Conservation (phyloP, 169 alveolate species). For the Neospora caninum region DNA sequence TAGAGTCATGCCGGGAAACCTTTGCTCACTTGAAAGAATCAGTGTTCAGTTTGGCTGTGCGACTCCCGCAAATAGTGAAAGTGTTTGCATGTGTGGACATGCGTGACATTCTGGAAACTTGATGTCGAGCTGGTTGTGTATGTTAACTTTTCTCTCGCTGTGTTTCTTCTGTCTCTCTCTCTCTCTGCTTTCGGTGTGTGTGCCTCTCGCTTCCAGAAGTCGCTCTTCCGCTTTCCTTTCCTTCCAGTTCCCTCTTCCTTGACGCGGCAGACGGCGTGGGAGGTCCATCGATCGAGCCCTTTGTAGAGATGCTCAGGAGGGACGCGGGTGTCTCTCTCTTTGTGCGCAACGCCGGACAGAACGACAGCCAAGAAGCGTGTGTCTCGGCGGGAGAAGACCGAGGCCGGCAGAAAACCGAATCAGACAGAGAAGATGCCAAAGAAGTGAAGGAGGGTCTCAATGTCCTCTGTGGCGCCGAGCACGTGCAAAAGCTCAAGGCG, state of each 20-base stretch:
- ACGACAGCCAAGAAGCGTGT: background rate
- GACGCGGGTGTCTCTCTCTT: background rate
- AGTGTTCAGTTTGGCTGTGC: no score
- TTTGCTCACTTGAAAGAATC: no score
- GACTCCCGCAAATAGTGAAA: no score
- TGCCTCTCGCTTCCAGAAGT: background rate
- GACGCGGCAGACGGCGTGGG: slow-evolving; percentile 68
- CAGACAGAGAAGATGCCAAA: background rate
- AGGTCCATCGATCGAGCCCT: background rate
- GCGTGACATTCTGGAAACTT: no score
- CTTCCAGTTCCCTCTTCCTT: slow-evolving; percentile 10
- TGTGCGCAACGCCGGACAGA: slow-evolving; percentile 7
- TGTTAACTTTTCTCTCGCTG: no score
- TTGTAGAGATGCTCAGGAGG: background rate
- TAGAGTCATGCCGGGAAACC: no score
- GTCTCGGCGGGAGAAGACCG: background rate
- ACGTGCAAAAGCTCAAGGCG: slow-evolving; percentile 80
- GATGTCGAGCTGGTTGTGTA: no score
- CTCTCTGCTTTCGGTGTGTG: background rate
- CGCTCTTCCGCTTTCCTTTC: background rate
- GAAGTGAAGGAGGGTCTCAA: slow-evolving; percentile 70
- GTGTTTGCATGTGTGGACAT: no score
- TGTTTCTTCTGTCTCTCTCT: no score
- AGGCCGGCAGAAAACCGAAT: background rate
- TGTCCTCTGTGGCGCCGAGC: slow-evolving; percentile 90